phyloP scores from a whole-genome alignment of 805 yeast species.

The Metschnikowia henanensis region DNA sequence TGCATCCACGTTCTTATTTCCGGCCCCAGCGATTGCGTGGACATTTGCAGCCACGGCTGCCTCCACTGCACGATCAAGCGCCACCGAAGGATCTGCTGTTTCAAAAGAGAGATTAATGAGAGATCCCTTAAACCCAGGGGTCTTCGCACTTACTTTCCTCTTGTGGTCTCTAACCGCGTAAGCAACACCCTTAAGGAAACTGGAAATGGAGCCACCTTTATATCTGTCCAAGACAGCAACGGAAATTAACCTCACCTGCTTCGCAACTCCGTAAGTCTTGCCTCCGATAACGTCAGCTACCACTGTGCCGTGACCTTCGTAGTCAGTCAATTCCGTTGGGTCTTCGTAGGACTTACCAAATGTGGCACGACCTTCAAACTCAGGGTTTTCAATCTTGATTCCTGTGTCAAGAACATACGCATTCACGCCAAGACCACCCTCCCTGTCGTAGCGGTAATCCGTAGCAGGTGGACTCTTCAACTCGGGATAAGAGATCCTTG shows the following conservation, averaged over 20 bases:
- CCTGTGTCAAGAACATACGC: slow-evolving; percentile 92
- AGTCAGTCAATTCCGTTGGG: slow-evolving; percentile 73
- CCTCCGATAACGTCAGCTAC: slow-evolving; percentile 96
- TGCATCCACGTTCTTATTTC: slow-evolving; percentile 92
- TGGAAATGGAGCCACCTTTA: slow-evolving; percentile 83
- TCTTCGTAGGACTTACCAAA: slow-evolving; percentile 75
- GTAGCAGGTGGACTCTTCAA: slow-evolving; percentile 31
- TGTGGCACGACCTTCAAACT: slow-evolving; percentile 78
- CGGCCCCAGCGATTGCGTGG: slow-evolving; percentile 95
- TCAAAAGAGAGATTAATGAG: slow-evolving; percentile 93
- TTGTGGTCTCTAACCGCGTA: slow-evolving; percentile 76
- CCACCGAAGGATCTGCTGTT: slow-evolving; percentile 82
- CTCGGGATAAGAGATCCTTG: slow-evolving; percentile 83
- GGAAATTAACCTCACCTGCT: slow-evolving; percentile 74
- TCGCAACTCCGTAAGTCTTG: slow-evolving; percentile 78
- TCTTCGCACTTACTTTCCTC: slow-evolving; percentile 47
- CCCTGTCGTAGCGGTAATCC: slow-evolving; percentile 61
- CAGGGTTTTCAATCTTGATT: slow-evolving; percentile 69
- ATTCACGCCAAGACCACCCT: slow-evolving; percentile 82
- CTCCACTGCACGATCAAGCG: slow-evolving; percentile 83
- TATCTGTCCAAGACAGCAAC: slow-evolving; percentile 81
- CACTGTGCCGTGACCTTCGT: slow-evolving; percentile 95
- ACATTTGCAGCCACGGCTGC: slow-evolving; percentile 89
- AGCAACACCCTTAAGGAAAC: slow-evolving; percentile 82
- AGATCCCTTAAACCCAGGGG: slow-evolving; percentile 77